Evolutionary conservation across 371 early-diverging fungal species (phyloP).

Genomic region (Saksenaea oblongispora): DNA sequence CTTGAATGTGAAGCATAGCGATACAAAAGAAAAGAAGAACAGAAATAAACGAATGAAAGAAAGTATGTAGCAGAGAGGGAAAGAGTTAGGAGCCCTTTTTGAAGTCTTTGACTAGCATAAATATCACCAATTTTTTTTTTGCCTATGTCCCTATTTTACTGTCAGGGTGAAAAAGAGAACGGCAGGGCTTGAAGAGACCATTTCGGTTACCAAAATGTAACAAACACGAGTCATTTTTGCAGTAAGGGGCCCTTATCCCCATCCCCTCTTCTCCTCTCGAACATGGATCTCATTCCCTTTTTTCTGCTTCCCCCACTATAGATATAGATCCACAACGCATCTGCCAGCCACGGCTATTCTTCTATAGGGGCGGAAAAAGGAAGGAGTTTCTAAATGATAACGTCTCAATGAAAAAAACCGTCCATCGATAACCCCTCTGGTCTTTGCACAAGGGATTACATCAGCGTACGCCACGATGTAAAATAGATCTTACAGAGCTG

Average conservation of each 20-base stretch:
- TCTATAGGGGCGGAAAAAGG: background rate
- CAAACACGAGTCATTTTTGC: conserved; percentile 6
- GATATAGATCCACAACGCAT: background rate
- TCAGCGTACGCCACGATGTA: background rate
- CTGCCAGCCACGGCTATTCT: background rate
- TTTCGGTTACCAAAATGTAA: conserved; percentile 2
- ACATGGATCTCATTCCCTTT: conserved; percentile 1
- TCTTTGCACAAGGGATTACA: background rate
- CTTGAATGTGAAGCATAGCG: conserved; percentile 33
- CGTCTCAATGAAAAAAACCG: background rate
- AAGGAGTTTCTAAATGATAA: background rate
- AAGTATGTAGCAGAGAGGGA: conserved; percentile 1
- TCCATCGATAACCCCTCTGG: background rate
- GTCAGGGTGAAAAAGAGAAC: conserved; percentile 3
- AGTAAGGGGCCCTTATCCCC: background rate
- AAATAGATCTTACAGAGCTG: background rate
- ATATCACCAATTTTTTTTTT: background rate
- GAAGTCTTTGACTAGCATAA: background rate
- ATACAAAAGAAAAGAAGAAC: background rate
- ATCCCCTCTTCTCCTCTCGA: background rate
- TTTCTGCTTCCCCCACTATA: background rate
- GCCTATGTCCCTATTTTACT: background rate
- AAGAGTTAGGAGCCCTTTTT: conserved; percentile 4
- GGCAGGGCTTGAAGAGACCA: background rate
- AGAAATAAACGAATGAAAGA: conserved; percentile 4